Percentiles rank a stretch among this genome's conserved stretches.
Evolutionary conservation across 805 yeast species (phyloP).

Genomic region (Alloascoidea hylecoeti): DNA sequence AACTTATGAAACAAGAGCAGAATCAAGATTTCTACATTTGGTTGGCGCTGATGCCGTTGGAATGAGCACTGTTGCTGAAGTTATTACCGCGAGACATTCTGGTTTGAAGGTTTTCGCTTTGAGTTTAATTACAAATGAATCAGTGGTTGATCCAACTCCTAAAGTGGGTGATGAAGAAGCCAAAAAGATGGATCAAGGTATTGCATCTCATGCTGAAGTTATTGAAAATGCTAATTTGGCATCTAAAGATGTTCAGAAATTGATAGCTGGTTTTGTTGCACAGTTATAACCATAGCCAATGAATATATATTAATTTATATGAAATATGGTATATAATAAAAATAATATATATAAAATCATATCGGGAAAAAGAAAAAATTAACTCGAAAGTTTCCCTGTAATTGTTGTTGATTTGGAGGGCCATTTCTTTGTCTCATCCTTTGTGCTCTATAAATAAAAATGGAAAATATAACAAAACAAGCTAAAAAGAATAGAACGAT

Average conservation of each 20-base stretch:
- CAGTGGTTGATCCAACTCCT: constrained; percentile 40
- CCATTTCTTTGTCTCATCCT: too few species aligned
- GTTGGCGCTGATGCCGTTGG: constrained; percentile 93
- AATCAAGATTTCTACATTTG: constrained; percentile 55
- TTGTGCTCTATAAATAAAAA: too few species aligned
- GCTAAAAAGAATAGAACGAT: too few species aligned
- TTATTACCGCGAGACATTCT: constrained; percentile 79
- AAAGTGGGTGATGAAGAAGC: constrained; percentile 21
- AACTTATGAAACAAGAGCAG: constrained; percentile 87
- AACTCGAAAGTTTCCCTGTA: too few species aligned
- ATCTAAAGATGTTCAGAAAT: constrained; percentile 60
- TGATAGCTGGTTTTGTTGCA: constrained; percentile 30
- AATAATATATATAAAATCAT: too few species aligned
- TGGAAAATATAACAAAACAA: too few species aligned
- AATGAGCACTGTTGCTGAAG: constrained; percentile 97
- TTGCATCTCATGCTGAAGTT: constrained; percentile 89
- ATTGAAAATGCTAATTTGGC: constrained; percentile 71
- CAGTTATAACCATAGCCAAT: too few species aligned
- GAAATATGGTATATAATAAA: too few species aligned
- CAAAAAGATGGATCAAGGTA: constrained; percentile 53
- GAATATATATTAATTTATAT: too few species aligned
- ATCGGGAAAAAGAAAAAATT: too few species aligned
- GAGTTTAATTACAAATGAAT: constrained; percentile 76
- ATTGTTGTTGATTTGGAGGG: too few species aligned
- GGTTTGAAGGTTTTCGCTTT: constrained; percentile 76